Conservation (phyloP, 768 basidiomycete genomes). For the Lyophyllum decastes region DNA sequence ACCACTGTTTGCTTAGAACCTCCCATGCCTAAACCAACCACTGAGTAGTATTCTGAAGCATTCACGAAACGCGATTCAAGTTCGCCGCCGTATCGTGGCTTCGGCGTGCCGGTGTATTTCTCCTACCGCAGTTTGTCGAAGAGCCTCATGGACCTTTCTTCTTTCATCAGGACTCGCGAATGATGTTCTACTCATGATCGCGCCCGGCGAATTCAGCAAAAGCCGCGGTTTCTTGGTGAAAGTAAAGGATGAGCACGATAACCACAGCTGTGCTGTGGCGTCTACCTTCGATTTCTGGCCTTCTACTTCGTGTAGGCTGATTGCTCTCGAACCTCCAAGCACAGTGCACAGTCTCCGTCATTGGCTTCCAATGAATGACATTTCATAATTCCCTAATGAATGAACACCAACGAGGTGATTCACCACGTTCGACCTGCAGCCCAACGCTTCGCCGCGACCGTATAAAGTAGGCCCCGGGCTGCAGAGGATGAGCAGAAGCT, state of each 20-base stretch:
- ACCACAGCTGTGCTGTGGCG: constrained; percentile 3
- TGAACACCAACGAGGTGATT: constrained; percentile 15
- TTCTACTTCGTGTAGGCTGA: background rate
- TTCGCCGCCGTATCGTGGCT: constrained; percentile 8
- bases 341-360: constrained; percentile 9
- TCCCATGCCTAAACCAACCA: background rate
- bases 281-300: background rate
- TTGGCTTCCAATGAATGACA: constrained; percentile 16
- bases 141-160: background rate
- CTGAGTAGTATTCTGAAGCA: background rate
- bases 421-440: constrained; percentile 9
- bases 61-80: constrained; percentile 10
- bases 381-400: constrained; percentile 19
- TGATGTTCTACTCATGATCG: background rate
- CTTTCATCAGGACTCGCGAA: background rate
- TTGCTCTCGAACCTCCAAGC: constrained; percentile 1
- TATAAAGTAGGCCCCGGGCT: constrained; percentile 14
- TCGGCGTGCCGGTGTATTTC: constrained; percentile 1
- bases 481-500: constrained; percentile 4
- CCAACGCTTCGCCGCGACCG: background rate
- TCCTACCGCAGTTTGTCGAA: background rate
- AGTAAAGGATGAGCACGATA: constrained; percentile 3
- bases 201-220: background rate
- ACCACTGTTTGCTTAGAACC: constrained; percentile 5
- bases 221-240: background rate